Conservation (phyloP, 441 rosid genomes). For the Breynia disticha region DNA sequence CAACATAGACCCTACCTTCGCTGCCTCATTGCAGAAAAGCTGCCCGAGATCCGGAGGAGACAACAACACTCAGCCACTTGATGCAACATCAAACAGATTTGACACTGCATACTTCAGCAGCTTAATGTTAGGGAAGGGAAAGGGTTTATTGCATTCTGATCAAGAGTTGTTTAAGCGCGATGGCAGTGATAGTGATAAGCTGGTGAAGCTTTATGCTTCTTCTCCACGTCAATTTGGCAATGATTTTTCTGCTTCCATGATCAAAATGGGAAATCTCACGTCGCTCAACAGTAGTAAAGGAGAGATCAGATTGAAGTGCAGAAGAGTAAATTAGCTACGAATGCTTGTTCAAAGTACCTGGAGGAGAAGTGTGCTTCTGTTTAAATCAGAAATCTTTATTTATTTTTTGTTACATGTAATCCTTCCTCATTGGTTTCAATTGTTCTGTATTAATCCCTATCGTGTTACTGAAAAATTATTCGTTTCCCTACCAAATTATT, state of each 20-base stretch:
- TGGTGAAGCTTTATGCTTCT: constrained; percentile 9
- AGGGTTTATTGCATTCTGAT: constrained; percentile 26
- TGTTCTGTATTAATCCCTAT: no score
- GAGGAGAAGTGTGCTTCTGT: no score
- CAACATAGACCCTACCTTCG: constrained; percentile 14
- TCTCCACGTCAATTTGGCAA: constrained; percentile 1
- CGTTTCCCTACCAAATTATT: no score
- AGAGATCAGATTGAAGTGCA: constrained; percentile 17
- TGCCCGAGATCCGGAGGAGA: constrained; percentile 8
- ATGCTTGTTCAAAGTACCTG: no score
- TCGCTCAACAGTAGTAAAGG: constrained; percentile 13
- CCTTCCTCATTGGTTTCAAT: no score
- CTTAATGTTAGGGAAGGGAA: constrained; percentile 3
- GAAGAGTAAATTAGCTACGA: constrained; percentile 8
- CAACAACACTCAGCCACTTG: constrained; percentile 11
- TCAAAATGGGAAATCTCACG: constrained; percentile 24
- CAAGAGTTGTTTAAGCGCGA: constrained; percentile 15
- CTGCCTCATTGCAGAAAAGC: background rate
- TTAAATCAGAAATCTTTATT: no score
- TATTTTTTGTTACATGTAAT: no score
- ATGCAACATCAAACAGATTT: constrained; percentile 9
- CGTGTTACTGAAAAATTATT: no score
- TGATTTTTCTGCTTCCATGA: constrained; percentile 18
- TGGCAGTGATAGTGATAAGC: constrained; percentile 3
- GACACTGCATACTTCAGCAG: constrained; percentile 15